Conservation (phyloP, 495 filamentous ascomycete genomes). For the Trichodelitschia bisporula region DNA sequence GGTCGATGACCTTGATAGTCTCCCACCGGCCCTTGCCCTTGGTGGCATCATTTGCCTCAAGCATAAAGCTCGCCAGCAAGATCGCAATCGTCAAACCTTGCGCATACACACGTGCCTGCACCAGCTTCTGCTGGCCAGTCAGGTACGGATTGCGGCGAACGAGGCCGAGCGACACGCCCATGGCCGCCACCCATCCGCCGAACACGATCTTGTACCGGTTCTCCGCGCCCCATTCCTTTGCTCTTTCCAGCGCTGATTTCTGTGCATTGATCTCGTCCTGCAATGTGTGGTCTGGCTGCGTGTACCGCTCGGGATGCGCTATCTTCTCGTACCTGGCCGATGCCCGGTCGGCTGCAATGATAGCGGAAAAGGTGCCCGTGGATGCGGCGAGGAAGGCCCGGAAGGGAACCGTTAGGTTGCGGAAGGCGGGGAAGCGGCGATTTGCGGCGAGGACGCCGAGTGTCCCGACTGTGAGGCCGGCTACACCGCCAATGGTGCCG, state of each 20-base stretch:
- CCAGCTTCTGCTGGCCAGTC: slow-evolving; percentile 62
- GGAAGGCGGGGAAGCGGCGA: slow-evolving; percentile 44
- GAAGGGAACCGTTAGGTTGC: slow-evolving; percentile 63
- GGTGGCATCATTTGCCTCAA: slow-evolving; percentile 68
- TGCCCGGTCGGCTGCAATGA: slow-evolving; percentile 63
- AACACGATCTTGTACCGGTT: slow-evolving; percentile 83
- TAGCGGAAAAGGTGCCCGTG: slow-evolving; percentile 53
- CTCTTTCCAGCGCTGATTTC: slow-evolving; percentile 28
- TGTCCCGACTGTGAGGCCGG: slow-evolving; percentile 35
- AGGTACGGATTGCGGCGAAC: slow-evolving; percentile 63
- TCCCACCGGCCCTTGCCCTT: slow-evolving; percentile 53
- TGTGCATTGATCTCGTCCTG: slow-evolving; percentile 24
- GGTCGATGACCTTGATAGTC: slow-evolving; percentile 47
- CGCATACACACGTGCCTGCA: slow-evolving; percentile 95
- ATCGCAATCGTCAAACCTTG: slow-evolving; percentile 83
- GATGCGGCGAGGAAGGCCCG: slow-evolving; percentile 75
- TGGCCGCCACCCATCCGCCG: slow-evolving; percentile 57
- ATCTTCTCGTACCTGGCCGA: slow-evolving; percentile 47
- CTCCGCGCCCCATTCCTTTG: slow-evolving; percentile 36
- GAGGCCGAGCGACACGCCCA: slow-evolving; percentile 49
- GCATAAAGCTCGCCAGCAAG: slow-evolving; percentile 60
- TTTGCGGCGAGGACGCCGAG: slow-evolving; percentile 36
- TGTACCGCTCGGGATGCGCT: slow-evolving; percentile 39
- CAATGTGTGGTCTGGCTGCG: slow-evolving; percentile 29
- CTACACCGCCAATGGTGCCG: slow-evolving; percentile 40